phyloP scores from a whole-genome alignment of 768 basidiomycete genomes.

The Hirschioporus abietinus region DNA sequence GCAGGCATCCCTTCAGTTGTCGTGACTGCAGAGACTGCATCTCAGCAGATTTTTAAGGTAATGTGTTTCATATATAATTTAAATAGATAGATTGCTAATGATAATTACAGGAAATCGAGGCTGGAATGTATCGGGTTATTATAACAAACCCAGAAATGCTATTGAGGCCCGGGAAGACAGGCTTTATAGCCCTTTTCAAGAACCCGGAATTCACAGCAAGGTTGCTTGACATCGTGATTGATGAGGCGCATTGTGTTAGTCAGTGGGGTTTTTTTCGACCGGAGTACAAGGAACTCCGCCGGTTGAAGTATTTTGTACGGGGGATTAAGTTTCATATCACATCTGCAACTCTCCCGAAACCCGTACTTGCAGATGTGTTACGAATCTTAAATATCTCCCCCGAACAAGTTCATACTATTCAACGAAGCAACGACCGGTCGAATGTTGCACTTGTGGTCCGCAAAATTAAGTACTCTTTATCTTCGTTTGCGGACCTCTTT shows the following conservation, averaged over 20 bases:
- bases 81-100: no score
- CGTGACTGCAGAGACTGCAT: no score
- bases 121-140: conserved; percentile 20
- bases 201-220: conserved; percentile 16
- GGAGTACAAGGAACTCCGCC: conserved; percentile 26
- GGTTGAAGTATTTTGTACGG: conserved; percentile 25
- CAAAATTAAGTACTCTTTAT: no score
- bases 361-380: conserved; percentile 32
- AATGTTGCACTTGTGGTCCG: no score
- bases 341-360: no score
- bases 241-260: conserved; percentile 36
- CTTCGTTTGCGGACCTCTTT: no score
- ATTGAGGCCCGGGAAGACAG: conserved; percentile 15
- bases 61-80: no score
- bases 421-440: no score
- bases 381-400: no score
- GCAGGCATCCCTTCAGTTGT: no score
- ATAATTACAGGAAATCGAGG: conserved; percentile 27
- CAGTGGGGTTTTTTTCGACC: conserved; percentile 31
- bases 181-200: conserved; percentile 20
- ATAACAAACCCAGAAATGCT: conserved; percentile 25
- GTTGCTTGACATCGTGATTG: conserved; percentile 27
- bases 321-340: conserved; percentile 24
- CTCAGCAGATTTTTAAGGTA: no score
- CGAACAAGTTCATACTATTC: no score